Conservation (phyloP, 306 rosid species). For the Casuarina glauca region DNA sequence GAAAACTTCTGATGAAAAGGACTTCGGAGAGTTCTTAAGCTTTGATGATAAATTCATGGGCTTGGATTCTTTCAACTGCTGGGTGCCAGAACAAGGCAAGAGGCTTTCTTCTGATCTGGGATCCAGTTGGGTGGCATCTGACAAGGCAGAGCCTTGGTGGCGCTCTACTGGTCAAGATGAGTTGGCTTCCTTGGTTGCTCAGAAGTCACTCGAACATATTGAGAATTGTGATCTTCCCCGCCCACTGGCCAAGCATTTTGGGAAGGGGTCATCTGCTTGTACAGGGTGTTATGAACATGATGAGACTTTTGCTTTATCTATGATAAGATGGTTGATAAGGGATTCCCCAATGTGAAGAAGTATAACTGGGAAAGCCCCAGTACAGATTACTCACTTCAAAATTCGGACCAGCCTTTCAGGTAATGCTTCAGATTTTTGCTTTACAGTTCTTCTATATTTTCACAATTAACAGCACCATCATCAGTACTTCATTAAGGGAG, state of each 20-base stretch:
- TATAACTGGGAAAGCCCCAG: conserved; percentile 40
- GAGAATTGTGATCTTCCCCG: conserved; percentile 92
- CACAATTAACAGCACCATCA: conserved; percentile 3
- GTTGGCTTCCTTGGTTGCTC: conserved; percentile 82
- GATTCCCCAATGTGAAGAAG: conserved; percentile 38
- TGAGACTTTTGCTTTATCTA: conserved; percentile 35
- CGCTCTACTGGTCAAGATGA: conserved; percentile 71
- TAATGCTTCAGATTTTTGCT: conserved; percentile 24
- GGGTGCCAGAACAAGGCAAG: conserved; percentile 43
- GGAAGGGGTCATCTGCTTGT: conserved; percentile 30
- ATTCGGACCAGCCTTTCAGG: conserved; percentile 47
- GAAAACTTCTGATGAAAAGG: conserved; percentile 40
- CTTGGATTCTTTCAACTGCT: conserved; percentile 47
- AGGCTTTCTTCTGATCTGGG: conserved; percentile 49
- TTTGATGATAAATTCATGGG: conserved; percentile 49
- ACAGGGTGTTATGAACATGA: conserved; percentile 38
- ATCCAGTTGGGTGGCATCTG: conserved; percentile 49
- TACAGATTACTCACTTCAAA: conserved; percentile 45
- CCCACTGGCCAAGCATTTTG: conserved; percentile 49
- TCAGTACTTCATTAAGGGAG: conserved; percentile 9
- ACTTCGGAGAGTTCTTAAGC: conserved; percentile 44
- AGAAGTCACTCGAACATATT: conserved; percentile 63
- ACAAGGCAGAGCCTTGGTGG: conserved; percentile 81
- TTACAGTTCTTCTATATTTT: background rate
- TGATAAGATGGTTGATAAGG: conserved; percentile 42